These are phyloP conservation scores for Xylaria nigripes DNA, from an alignment of 495 filamentous ascomycete genomes.

Conservation along the genomic window DNA sequence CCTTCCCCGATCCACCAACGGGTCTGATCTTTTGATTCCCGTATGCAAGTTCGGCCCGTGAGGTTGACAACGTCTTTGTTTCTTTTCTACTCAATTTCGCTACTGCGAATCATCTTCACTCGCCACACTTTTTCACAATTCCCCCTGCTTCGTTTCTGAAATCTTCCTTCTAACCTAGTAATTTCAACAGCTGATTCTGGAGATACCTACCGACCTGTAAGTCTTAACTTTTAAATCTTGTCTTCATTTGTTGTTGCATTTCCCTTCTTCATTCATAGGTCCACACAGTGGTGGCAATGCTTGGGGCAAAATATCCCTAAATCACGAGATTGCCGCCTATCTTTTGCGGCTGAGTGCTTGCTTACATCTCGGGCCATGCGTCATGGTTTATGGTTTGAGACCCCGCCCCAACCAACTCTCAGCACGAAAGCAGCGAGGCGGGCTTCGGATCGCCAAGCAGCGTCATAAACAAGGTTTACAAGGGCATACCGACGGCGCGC, in stretches of 20 bases:
- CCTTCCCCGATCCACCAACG: constrained; percentile 28
- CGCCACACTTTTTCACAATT: constrained; percentile 12
- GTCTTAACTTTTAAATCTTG: constrained; percentile 15
- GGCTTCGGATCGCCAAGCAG: background rate
- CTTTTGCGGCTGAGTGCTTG: constrained; percentile 1
- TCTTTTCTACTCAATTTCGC: background rate
- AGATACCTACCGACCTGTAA: constrained; percentile 47
- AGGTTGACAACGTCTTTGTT: constrained; percentile 14
- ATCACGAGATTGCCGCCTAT: background rate
- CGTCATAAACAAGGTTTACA: background rate
- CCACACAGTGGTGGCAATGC: background rate
- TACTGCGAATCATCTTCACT: constrained; percentile 1
- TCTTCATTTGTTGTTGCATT: background rate
- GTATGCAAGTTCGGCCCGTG: constrained; percentile 27
- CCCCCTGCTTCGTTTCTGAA: constrained; percentile 11
- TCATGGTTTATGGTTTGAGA: constrained; percentile 17
- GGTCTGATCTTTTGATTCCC: constrained; percentile 25
- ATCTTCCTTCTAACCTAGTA: constrained; percentile 31
- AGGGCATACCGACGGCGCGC: background rate
- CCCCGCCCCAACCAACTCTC: constrained; percentile 4
- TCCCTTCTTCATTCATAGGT: background rate
- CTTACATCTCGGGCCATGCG: constrained; percentile 8
- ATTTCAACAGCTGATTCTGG: constrained; percentile 41
- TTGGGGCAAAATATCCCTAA: background rate
- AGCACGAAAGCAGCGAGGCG: background rate